phyloP scores from a whole-genome alignment of 2,329 filamentous ascomycete species.

The Pestalotiopsis sp. region DNA sequence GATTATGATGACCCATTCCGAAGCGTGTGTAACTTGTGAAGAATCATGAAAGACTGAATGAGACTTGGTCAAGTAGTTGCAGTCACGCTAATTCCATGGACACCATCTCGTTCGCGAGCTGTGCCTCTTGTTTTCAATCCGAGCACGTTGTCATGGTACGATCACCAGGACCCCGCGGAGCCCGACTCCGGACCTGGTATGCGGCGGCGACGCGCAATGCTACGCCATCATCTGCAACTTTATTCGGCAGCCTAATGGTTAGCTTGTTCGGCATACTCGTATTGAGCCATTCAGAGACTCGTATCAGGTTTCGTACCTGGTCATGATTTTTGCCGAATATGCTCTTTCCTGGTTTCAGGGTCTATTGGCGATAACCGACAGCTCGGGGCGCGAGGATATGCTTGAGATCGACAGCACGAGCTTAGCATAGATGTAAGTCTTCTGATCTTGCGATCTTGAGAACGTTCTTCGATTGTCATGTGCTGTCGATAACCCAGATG shows the following conservation, averaged over 20 bases:
- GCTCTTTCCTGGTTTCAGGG: background rate
- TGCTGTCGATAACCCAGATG: too few relatives aligned
- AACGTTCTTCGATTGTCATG: too few relatives aligned
- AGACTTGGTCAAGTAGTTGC: too few relatives aligned
- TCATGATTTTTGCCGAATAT: background rate
- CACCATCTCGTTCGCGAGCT: background rate
- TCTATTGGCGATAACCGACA: too few relatives aligned
- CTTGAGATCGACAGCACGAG: too few relatives aligned
- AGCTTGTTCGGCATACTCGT: background rate
- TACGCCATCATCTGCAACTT: background rate
- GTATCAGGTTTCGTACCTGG: background rate
- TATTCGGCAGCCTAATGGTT: background rate
- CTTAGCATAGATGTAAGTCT: too few relatives aligned
- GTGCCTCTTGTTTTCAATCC: background rate
- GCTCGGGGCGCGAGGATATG: too few relatives aligned
- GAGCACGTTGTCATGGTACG: background rate
- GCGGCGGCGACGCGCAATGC: background rate
- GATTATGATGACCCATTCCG: slow-evolving; percentile 36
- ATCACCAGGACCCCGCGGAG: background rate
- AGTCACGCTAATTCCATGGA: too few relatives aligned
- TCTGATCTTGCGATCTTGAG: too few relatives aligned
- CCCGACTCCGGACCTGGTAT: background rate
- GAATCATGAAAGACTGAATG: background rate
- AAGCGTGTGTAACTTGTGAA: background rate
- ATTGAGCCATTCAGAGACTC: background rate